phyloP scores from a whole-genome alignment of 2,329 filamentous ascomycete genomes.

The Ophiostoma novo-ulmi region DNA sequence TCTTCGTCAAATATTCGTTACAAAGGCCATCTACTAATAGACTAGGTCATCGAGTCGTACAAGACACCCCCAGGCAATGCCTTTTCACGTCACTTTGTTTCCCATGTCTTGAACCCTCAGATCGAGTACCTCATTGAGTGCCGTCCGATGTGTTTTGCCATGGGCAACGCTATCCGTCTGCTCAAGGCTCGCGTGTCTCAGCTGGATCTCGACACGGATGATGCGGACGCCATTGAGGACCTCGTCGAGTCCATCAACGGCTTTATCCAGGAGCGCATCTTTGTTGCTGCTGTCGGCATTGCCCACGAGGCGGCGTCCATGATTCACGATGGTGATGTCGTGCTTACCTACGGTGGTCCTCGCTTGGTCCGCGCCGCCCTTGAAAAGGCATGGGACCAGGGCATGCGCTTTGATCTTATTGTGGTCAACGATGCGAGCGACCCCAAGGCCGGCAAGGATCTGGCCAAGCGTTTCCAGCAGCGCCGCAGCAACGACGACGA shows the following conservation, averaged over 20 bases:
- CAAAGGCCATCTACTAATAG: not conserved
- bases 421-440: slow-evolving; percentile 68
- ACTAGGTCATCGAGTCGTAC: slow-evolving; percentile 84
- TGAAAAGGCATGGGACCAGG: slow-evolving; percentile 62
- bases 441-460: slow-evolving; percentile 43
- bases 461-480: slow-evolving; percentile 61
- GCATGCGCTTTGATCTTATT: slow-evolving; percentile 75
- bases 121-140: slow-evolving; percentile 93
- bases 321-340: slow-evolving; percentile 72
- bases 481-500: slow-evolving; percentile 32
- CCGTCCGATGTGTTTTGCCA: slow-evolving; percentile 90
- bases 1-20: not conserved
- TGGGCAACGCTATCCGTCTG: slow-evolving; percentile 94
- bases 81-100: slow-evolving; percentile 83
- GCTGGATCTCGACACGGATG: slow-evolving; percentile 78
- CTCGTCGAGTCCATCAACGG: slow-evolving; percentile 78
- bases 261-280: slow-evolving; percentile 87
- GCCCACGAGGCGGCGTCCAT: slow-evolving; percentile 67
- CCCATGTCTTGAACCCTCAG: slow-evolving; percentile 86
- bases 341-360: slow-evolving; percentile 83
- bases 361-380: slow-evolving; percentile 81
- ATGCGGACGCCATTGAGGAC: slow-evolving; percentile 72
- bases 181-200: slow-evolving; percentile 89
- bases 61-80: slow-evolving; percentile 79
- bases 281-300: slow-evolving; percentile 80